phyloP scores from a whole-genome alignment of 768 basidiomycete species.

The Mycena galopus region DNA sequence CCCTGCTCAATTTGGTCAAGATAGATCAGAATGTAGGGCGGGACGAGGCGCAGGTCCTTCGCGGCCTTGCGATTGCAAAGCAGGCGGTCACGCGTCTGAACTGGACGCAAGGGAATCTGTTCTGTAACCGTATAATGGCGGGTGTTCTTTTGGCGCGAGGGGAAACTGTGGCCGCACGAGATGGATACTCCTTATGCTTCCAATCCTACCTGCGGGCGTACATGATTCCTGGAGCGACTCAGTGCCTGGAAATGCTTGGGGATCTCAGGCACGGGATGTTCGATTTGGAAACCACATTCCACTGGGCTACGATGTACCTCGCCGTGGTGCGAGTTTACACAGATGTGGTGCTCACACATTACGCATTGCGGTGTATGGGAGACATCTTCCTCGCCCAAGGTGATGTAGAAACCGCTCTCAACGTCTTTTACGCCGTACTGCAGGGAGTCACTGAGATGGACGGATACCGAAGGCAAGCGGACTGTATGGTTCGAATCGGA shows the following conservation, averaged over 20 bases:
- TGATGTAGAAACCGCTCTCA: slow-evolving; percentile 4
- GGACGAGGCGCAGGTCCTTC: slow-evolving; percentile 2
- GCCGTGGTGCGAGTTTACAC: background rate
- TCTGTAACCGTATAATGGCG: slow-evolving; percentile 5
- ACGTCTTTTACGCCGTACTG: background rate
- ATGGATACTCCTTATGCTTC: background rate
- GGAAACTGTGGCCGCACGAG: background rate
- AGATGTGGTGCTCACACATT: background rate
- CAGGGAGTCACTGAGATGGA: slow-evolving; percentile 8
- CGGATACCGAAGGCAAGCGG: background rate
- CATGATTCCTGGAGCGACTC: background rate
- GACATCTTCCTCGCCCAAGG: slow-evolving; percentile 4
- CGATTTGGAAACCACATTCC: background rate
- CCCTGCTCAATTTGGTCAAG: slow-evolving; percentile 1
- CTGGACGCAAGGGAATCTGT: background rate
- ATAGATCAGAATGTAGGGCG: background rate
- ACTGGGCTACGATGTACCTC: slow-evolving; percentile 9
- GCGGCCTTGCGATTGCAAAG: background rate
- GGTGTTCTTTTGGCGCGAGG: background rate
- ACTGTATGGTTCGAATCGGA: slow-evolving; percentile 9
- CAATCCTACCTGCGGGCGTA: background rate
- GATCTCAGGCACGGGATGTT: slow-evolving; percentile 4
- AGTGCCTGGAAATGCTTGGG: slow-evolving; percentile 12
- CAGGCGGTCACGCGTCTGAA: background rate
- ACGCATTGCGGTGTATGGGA: slow-evolving; percentile 17